Evolutionary conservation across 176 grass and related monocot genomes (phyloP).

Genomic region (Tillandsia fasciculata): DNA sequence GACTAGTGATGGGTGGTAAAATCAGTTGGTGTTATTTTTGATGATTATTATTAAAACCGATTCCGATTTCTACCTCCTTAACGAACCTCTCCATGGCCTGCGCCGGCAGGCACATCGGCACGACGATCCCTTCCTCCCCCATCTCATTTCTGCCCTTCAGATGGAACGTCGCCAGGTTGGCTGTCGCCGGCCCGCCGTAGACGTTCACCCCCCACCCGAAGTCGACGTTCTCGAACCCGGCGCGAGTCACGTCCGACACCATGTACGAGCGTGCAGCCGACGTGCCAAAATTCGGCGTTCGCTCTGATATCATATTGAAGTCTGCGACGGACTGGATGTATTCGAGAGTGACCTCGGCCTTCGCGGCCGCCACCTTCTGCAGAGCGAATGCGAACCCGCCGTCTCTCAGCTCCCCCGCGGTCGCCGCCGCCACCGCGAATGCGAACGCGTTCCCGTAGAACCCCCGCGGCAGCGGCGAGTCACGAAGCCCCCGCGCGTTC

Average conservation of each 20-base stretch:
- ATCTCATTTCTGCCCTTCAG: not conserved
- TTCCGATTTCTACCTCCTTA: slow-evolving; percentile 3
- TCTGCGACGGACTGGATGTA: slow-evolving; percentile 25
- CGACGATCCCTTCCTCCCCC: slow-evolving; percentile 11
- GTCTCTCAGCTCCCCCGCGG: slow-evolving; percentile 1
- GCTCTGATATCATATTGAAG: slow-evolving; percentile 10
- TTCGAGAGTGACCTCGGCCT: slow-evolving; percentile 24
- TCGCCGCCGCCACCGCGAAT: not conserved
- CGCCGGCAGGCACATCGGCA: slow-evolving; percentile 21
- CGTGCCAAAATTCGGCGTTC: slow-evolving; percentile 1
- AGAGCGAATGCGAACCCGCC: slow-evolving; percentile 5
- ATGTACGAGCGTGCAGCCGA: slow-evolving; percentile 4
- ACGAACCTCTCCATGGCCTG: slow-evolving; percentile 30
- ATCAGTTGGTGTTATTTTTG: too few species aligned
- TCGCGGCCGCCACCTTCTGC: slow-evolving; percentile 22
- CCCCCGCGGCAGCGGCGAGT: slow-evolving; percentile 8
- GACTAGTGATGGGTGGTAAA: too few species aligned
- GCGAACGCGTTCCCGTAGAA: slow-evolving; percentile 50
- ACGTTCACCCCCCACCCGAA: slow-evolving; percentile 34
- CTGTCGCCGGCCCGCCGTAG: slow-evolving; percentile 10
- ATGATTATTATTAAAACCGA: too few species aligned
- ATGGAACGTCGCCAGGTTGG: not conserved
- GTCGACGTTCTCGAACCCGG: slow-evolving; percentile 28
- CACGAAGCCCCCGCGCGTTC: not conserved
- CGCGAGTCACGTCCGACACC: slow-evolving; percentile 31